Percentiles rank a stretch among this genome's conserved stretches.
Conservation (phyloP, 2,329 filamentous ascomycete species). For the Ophiocordyceps camponoti-saundersi region DNA sequence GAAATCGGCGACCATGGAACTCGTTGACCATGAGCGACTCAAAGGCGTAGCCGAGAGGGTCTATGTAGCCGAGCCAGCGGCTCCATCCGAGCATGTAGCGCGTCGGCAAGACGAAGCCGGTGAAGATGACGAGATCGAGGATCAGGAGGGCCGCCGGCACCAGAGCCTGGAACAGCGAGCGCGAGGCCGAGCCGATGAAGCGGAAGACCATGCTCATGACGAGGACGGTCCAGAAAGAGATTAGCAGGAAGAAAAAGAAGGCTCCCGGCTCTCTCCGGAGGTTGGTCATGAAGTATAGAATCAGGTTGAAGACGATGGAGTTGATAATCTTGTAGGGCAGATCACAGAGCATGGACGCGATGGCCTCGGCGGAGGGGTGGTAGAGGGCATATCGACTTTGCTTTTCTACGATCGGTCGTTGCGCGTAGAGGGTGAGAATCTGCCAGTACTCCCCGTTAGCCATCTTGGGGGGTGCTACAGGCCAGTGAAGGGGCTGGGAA, state of each 20-base stretch:
- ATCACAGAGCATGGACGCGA: conserved; percentile 73
- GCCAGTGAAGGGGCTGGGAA: not conserved
- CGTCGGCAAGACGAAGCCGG: conserved; percentile 49
- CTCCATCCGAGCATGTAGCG: conserved; percentile 66
- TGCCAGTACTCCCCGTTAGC: conserved; percentile 9
- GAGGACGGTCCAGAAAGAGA: conserved; percentile 56
- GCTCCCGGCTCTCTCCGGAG: conserved; percentile 54
- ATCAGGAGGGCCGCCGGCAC: conserved; percentile 44
- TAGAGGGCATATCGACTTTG: conserved; percentile 76
- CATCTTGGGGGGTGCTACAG: too few species aligned
- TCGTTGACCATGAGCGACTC: conserved; percentile 74
- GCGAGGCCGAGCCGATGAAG: conserved; percentile 59
- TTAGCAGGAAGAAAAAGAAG: conserved; percentile 76
- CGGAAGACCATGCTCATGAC: conserved; percentile 80
- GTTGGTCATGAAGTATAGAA: conserved; percentile 77
- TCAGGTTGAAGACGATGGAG: conserved; percentile 58
- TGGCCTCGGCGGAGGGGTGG: conserved; percentile 77
- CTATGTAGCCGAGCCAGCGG: conserved; percentile 67
- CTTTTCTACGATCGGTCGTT: conserved; percentile 86
- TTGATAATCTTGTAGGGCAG: conserved; percentile 66
- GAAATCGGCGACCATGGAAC: conserved; percentile 48
- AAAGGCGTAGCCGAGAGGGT: conserved; percentile 67
- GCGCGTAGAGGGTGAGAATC: conserved; percentile 72
- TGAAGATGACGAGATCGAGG: conserved; percentile 50
- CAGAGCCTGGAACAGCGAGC: conserved; percentile 49